Evolutionary conservation across 805 yeast genomes (phyloP).

Genomic region (Ogataea thermomethanolica): DNA sequence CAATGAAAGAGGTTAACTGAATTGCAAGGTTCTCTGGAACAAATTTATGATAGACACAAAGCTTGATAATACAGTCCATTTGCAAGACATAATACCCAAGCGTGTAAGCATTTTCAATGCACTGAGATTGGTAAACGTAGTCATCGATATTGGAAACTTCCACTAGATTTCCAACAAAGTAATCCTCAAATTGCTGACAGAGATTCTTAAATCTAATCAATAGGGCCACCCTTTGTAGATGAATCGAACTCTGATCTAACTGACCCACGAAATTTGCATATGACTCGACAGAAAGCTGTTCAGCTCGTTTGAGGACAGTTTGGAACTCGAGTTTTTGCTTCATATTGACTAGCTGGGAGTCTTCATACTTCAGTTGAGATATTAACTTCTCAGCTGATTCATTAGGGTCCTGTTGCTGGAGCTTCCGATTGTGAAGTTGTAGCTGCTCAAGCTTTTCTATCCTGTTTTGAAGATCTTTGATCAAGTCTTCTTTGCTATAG

Average conservation of each 20-base stretch:
- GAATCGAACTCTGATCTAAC: slow-evolving; percentile 1
- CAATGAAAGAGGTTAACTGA: slow-evolving; percentile 3
- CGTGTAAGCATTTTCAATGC: slow-evolving; percentile 6
- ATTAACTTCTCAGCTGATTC: slow-evolving; percentile 6
- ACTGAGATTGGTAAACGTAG: slow-evolving; percentile 6
- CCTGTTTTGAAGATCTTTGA: slow-evolving; percentile 23
- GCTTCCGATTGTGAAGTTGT: not conserved
- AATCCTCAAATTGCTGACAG: slow-evolving; percentile 4
- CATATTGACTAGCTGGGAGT: slow-evolving; percentile 14
- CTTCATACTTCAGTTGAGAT: slow-evolving; percentile 16
- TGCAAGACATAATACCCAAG: slow-evolving; percentile 4
- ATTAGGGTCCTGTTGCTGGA: not conserved
- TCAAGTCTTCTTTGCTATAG: slow-evolving; percentile 14
- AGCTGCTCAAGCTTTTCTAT: slow-evolving; percentile 36
- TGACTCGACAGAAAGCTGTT: slow-evolving; percentile 9
- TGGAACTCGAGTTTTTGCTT: slow-evolving; percentile 11
- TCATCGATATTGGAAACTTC: slow-evolving; percentile 7
- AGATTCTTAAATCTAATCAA: slow-evolving; percentile 11
- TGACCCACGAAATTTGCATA: slow-evolving; percentile 4
- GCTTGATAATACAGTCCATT: slow-evolving; percentile 5
- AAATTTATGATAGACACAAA: slow-evolving; percentile 6
- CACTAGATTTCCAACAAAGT: slow-evolving; percentile 1
- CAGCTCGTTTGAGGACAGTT: slow-evolving; percentile 7
- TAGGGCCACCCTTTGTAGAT: slow-evolving; percentile 5
- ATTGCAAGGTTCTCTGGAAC: not conserved